phyloP scores from a whole-genome alignment of 192 early-diverging fungal genomes.

The Diversispora eburnea region DNA sequence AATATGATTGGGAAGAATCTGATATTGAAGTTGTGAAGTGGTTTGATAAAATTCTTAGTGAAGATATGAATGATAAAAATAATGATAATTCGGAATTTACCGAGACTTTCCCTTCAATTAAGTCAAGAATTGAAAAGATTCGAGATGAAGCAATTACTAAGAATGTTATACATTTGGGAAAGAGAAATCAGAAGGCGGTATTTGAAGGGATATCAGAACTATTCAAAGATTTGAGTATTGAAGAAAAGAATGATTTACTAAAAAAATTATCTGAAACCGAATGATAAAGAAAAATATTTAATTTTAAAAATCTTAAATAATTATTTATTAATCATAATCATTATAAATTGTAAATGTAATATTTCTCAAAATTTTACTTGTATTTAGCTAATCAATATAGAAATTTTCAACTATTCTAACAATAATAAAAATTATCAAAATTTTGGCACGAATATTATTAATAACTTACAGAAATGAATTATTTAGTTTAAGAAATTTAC shows the following conservation, averaged over 20 bases:
- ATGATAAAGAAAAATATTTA: too few species aligned
- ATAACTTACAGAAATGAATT: too few species aligned
- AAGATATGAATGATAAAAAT: background rate
- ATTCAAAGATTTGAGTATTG: background rate
- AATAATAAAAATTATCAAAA: too few species aligned
- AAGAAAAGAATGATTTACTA: background rate
- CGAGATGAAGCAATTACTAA: constrained; percentile 8
- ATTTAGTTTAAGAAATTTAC: too few species aligned
- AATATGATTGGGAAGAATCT: constrained; percentile 51
- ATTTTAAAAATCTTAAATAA: too few species aligned
- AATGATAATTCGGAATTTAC: background rate
- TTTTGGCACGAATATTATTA: too few species aligned
- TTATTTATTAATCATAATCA: too few species aligned
- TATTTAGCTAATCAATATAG: too few species aligned
- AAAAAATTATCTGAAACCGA: background rate
- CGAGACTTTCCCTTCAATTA: background rate
- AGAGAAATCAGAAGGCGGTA: background rate
- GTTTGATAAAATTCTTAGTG: constrained; percentile 50
- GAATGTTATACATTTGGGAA: background rate
- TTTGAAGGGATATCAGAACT: background rate
- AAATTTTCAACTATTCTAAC: too few species aligned
- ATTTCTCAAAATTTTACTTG: too few species aligned
- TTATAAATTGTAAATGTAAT: too few species aligned
- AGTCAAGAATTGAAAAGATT: constrained; percentile 1
- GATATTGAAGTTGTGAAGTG: constrained; percentile 58